Base-by-base conservation (phyloP, 345 rosid species). In the Passiflora organensis region DNA sequence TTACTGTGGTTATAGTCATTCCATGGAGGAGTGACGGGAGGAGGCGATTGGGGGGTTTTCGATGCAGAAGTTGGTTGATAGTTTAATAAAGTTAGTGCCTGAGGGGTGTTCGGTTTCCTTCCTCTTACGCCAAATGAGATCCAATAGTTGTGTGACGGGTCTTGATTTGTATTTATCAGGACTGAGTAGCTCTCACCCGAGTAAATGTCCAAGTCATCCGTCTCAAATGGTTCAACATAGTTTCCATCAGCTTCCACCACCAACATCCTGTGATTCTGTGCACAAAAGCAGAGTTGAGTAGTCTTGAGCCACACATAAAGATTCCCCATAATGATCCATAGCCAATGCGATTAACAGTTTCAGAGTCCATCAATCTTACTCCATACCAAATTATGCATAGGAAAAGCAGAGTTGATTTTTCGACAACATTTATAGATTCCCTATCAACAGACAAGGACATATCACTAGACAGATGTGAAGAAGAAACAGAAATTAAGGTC, bases 241-340 rank as follows among this genome's bases (percentile, higher is more conserved):
- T 91, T 85, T n/a, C 87, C 96, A 73, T 91, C 97, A 0, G 95
- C 97, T 69, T 87, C 97, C 17, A 91, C 95, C 55, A 83, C 96
- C 28, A 65, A 13, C 74, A 91, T 75, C 39, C 64, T 85, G 73
- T 91, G 97, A 60, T 68, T 64, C 97, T 88, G 63, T 13, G 15
- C 20, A 6, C 21, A 48, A 28, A 28, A 28, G 34, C 34, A 28
- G 13, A 37, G 13, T 6, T 37, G 41, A 36, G 6, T 4, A 39
- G n/a, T 2, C 43, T 39, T 39, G 43, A 39, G 43, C 39, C 12
- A 36, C 6, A 36, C 12, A n/a, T n/a, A n/a, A n/a, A n/a, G n/a
- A n/a, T n/a, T n/a, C n/a, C n/a, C n/a, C n/a, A n/a, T n/a, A n/a
- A n/a, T n/a, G n/a, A n/a, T n/a, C n/a, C n/a, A n/a, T n/a, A n/a